Evolutionary conservation across 768 basidiomycete species (phyloP), one percentile per base, ranked within the genome.

Genomic region (Leccinum variicolor): DNA sequence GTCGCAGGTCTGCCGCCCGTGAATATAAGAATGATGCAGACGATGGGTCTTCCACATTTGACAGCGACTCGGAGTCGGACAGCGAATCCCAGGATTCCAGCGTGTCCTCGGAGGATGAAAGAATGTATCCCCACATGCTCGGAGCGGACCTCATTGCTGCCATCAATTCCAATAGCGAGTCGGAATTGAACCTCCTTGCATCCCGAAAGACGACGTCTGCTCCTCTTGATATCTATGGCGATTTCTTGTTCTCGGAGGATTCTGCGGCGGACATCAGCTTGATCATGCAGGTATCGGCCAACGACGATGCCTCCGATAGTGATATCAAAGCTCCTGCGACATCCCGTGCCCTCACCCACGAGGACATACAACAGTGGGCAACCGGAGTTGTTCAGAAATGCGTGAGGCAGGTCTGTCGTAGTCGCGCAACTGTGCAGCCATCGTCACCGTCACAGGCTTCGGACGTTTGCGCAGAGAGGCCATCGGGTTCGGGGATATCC

Each of bases 101-200:
- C 23, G 64, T 51, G 19, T 64, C 69, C 34, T 69, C 64, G 10
- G 52, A 46, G 6, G 60, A 66, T 33, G 64, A 59, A 55, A 51
- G 21, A 29, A 59, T 68, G 49, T 60, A 68, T 15, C 67, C 67
- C 45, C 62, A 57, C 23, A 68, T 68, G 15, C 67, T 69, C 2
- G 67, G 68, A 19, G 49, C 66, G 14, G 69, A 68, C 36, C 69
- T 69, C 31, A 63, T 69, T 13, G 67, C 69, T 6, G 67, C 67
- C 4, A 61, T 69, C 31, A 64, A 69, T 39, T 61, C 68, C 34
- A 68, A 69, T 23, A 68, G 64, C 58, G 67, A 68, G 41, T 61
- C 64, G 1, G 69, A 28, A 13, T 33, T 70, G 6, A 64, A 66
- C 36, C 55, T 66, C 25, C 34, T 26, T 23, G 34, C 21, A 25